Evolutionary conservation across 768 basidiomycete species (phyloP).

Genomic region (Collybia mongolica): DNA sequence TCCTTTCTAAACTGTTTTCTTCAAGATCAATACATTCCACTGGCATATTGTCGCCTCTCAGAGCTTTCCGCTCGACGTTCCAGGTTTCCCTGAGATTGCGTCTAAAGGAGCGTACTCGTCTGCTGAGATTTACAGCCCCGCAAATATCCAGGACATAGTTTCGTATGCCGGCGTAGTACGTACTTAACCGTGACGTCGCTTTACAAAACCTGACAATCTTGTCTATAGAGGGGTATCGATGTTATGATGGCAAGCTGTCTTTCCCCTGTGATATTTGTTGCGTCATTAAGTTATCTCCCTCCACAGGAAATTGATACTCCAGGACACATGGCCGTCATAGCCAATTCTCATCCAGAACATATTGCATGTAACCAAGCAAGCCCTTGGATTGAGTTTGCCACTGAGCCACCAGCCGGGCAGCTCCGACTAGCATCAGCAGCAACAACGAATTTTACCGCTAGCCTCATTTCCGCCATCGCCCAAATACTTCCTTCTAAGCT

Average conservation of each 20-base stretch:
- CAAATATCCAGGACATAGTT: slow-evolving; percentile 58
- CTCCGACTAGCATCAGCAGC: slow-evolving; percentile 66
- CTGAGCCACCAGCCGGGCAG: slow-evolving; percentile 82
- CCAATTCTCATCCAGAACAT: slow-evolving; percentile 65
- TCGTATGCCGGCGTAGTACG: slow-evolving; percentile 65
- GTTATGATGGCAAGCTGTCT: slow-evolving; percentile 49
- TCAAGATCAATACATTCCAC: slow-evolving; percentile 68
- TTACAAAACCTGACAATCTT: neutral
- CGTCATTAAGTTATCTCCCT: slow-evolving; percentile 18
- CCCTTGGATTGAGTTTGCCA: slow-evolving; percentile 63
- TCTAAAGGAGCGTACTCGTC: slow-evolving; percentile 67
- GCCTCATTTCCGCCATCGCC: slow-evolving; percentile 53
- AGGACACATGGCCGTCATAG: slow-evolving; percentile 74
- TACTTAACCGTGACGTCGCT: slow-evolving; percentile 9
- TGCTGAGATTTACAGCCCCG: slow-evolving; percentile 46
- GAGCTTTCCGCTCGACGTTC: slow-evolving; percentile 68
- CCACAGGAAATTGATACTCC: slow-evolving; percentile 79
- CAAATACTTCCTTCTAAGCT: slow-evolving; percentile 52
- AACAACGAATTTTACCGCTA: slow-evolving; percentile 58
- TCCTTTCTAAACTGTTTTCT: slow-evolving; percentile 33
- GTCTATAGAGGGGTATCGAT: slow-evolving; percentile 66
- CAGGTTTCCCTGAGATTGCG: slow-evolving; percentile 61
- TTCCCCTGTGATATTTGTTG: slow-evolving; percentile 28
- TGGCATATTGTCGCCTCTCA: slow-evolving; percentile 86
- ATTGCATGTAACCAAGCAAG: slow-evolving; percentile 61